Evolutionary conservation across 208 protist genomes (phyloP).

Genomic region (Tritrichomonas musculus): DNA sequence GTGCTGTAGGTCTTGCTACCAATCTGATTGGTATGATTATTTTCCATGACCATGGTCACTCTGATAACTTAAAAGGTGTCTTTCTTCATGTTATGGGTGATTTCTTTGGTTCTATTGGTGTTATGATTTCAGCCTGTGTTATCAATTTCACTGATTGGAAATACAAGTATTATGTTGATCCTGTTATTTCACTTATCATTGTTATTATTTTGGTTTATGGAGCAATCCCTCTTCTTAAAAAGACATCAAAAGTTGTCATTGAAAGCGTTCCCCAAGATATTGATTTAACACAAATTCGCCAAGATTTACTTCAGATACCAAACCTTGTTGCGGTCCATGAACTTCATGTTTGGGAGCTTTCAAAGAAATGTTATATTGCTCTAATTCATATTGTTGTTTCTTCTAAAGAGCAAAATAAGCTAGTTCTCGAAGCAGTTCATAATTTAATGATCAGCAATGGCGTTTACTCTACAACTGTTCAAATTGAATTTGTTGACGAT

Average conservation of each 20-base stretch:
- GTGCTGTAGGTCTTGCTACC: background rate
- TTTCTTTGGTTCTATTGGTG: slow-evolving; percentile 41
- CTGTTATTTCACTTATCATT: slow-evolving; percentile 40
- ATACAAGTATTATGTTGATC: slow-evolving; percentile 39
- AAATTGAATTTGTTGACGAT: slow-evolving; percentile 12
- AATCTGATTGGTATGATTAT: background rate
- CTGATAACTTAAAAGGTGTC: slow-evolving; percentile 39
- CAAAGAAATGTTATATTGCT: slow-evolving; percentile 15
- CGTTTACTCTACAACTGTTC: background rate
- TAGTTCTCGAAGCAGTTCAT: background rate
- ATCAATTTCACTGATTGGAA: slow-evolving; percentile 36
- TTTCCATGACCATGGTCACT: slow-evolving; percentile 1
- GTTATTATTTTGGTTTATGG: slow-evolving; percentile 39
- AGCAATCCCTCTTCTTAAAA: background rate
- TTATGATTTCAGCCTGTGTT: slow-evolving; percentile 38
- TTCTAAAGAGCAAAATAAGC: background rate
- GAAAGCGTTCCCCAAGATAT: slow-evolving; percentile 32
- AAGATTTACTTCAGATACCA: background rate
- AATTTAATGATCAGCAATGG: background rate
- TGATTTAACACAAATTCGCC: background rate
- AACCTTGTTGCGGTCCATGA: slow-evolving; percentile 44
- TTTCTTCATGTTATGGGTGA: slow-evolving; percentile 50
- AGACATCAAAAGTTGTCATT: slow-evolving; percentile 33
- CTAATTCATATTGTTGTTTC: slow-evolving; percentile 40
- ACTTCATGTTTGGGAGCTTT: slow-evolving; percentile 48